Base-by-base conservation (phyloP, 768 basidiomycete genomes). In the Daedalea quercina region DNA sequence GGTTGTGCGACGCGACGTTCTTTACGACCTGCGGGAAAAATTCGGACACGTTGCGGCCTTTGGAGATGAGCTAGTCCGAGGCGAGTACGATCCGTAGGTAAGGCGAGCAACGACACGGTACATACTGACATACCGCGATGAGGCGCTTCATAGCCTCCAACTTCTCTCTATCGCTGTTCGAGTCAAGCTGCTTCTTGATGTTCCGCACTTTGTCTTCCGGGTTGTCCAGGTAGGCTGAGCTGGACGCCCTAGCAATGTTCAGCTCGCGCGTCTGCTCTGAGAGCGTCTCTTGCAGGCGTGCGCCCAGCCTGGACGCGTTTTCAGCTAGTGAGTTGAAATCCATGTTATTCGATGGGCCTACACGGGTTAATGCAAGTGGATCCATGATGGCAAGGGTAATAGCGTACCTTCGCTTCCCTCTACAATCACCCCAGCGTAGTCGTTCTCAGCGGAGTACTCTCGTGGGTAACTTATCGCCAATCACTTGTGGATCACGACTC, bases 21-120 rank as follows among this genome's bases (percentile, higher is more conserved):
- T 94, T 97, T 62, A 97, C 94, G 24, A 99, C 96, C 64, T 90
- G 89, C 3, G 96, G 90, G 63, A 98, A 98, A 78, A 93, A 94
- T 55, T 86, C 81, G 23, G 94, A 87, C 57, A 96, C 90, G 59
- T 92, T 87, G 50, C 90, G 85, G 46, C 86, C 85, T 73, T 95
- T 94, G 35, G 90, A 93, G 51, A 95, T 94, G 68, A 95, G 80
- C 91, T 94, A 64, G 15, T 15, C 25, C 44, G 37, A 34, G n/a
- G 44, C 34, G 28, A 4, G 50, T 49, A 52, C 51, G 28, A n/a
- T n/a, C n/a, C 17, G 17, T 43, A 20, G 19, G 34, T 45, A 20
- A 13, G 12, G 34, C 43, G 28, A 4, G 28, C 28, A 19, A 34
- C 45, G n/a, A 35, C 17, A 43, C 12, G 47, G 31, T 19, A 22